Conservation (phyloP, 768 basidiomycete genomes). For the Lepiota brunneoincarnata region DNA sequence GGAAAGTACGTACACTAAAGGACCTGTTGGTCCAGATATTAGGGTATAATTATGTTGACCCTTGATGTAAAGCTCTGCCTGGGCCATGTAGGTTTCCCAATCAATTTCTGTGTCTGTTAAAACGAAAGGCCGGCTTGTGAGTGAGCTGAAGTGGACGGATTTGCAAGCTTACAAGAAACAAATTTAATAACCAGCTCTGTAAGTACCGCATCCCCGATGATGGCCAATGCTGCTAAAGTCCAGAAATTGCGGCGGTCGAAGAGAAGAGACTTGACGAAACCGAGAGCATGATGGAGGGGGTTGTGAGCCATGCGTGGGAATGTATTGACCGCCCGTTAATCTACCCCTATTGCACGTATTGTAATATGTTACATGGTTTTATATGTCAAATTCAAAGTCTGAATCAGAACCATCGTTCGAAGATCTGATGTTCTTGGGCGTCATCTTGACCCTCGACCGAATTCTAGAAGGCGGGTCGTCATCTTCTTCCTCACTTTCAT, state of each 20-base stretch:
- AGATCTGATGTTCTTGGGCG: conserved; percentile 54
- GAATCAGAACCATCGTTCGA: conserved; percentile 57
- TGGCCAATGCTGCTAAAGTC: conserved; percentile 57
- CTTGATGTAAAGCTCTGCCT: conserved; percentile 71
- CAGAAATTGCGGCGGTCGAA: conserved; percentile 63
- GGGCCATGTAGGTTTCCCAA: conserved; percentile 94
- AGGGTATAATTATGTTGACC: conserved; percentile 82
- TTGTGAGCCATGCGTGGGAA: conserved; percentile 14
- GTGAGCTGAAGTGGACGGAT: conserved; percentile 16
- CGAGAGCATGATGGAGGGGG: conserved; percentile 17
- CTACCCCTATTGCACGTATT: not conserved
- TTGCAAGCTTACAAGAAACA: conserved; percentile 68
- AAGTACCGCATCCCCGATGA: conserved; percentile 74
- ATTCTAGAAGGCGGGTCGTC: conserved; percentile 50
- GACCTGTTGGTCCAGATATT: conserved; percentile 89
- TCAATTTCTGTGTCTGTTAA: conserved; percentile 94
- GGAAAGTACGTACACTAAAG: conserved; percentile 66
- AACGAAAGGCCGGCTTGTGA: not conserved
- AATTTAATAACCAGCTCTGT: conserved; percentile 79
- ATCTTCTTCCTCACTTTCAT: conserved; percentile 43
- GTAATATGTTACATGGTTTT: conserved; percentile 14
- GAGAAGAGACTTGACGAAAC: conserved; percentile 34
- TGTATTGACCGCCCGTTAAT: not conserved
- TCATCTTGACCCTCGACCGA: conserved; percentile 55
- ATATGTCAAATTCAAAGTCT: conserved; percentile 80